These are phyloP conservation scores for Leonotis leonurus DNA, from an alignment of 257 asterid genomes.

Conservation along the genomic window DNA sequence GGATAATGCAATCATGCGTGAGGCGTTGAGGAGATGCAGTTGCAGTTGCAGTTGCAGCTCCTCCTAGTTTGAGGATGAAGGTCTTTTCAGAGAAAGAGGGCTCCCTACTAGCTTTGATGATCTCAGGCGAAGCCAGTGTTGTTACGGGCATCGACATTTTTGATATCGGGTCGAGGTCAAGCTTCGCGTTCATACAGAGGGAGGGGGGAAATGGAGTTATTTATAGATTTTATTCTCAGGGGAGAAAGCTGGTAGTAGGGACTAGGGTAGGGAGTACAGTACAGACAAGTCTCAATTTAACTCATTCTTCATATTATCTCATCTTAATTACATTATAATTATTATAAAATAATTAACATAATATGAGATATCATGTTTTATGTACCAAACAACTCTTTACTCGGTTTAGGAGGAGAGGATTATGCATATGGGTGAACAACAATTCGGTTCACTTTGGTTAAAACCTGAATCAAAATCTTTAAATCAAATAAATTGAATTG, in stretches of 20 bases:
- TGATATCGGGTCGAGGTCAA: not conserved
- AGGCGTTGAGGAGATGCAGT: constrained; percentile 23
- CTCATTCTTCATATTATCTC: not conserved
- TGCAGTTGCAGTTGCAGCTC: no score
- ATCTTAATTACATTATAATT: no score
- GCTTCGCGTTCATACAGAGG: not conserved
- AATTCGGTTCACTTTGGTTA: no score
- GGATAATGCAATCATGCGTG: constrained; percentile 20
- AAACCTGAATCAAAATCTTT: no score
- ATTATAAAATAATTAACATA: no score
- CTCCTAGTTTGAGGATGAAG: constrained; percentile 31
- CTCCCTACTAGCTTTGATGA: constrained; percentile 18
- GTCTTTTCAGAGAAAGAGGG: constrained; percentile 50
- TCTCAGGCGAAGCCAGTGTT: constrained; percentile 31
- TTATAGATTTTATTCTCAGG: not conserved
- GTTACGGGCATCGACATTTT: constrained; percentile 40
- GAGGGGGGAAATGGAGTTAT: not conserved
- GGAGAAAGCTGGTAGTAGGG: not conserved
- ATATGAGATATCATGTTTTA: no score
- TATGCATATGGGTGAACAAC: no score
- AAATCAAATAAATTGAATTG: no score
- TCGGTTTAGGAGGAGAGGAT: no score
- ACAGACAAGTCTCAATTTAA: not conserved
- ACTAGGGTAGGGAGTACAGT: no score
- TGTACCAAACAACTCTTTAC: no score